Evolutionary conservation across 805 yeast species (phyloP).

Genomic region (Kuraishia molischiana): DNA sequence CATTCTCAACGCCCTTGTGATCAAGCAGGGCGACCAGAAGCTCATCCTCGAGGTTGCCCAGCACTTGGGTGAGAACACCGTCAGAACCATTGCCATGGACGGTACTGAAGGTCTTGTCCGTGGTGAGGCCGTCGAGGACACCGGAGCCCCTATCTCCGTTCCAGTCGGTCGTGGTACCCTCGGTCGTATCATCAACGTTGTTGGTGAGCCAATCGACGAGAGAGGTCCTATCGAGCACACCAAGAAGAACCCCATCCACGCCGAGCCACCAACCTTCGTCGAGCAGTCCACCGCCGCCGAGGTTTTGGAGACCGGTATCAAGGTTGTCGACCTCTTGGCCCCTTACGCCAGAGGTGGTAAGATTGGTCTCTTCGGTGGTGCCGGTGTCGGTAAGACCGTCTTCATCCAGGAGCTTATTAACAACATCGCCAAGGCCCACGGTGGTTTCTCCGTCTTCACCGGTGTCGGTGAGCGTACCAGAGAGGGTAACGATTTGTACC

Average conservation of each 20-base stretch:
- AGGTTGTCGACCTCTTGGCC: slow-evolving; percentile 98
- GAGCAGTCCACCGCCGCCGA: slow-evolving; percentile 98
- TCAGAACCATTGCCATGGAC: slow-evolving; percentile 99
- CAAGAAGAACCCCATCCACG: slow-evolving; percentile 95
- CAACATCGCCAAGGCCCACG: slow-evolving; percentile 99
- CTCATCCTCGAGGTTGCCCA: slow-evolving; percentile 97
- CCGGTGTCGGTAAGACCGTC: slow-evolving; percentile 99
- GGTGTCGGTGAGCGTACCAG: slow-evolving; percentile 99
- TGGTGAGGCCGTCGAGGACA: slow-evolving; percentile 86
- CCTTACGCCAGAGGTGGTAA: slow-evolving; percentile 99
- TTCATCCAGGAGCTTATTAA: slow-evolving; percentile 99
- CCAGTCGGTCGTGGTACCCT: slow-evolving; percentile 99
- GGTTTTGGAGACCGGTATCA: slow-evolving; percentile 98
- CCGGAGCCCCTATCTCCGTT: slow-evolving; percentile 97
- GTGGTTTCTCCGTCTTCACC: slow-evolving; percentile 99
- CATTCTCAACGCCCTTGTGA: slow-evolving; percentile 91
- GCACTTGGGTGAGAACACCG: slow-evolving; percentile 99
- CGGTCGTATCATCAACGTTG: slow-evolving; percentile 96
- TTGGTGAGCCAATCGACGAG: slow-evolving; percentile 99
- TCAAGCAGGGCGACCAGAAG: slow-evolving; percentile 58
- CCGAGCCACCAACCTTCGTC: slow-evolving; percentile 93
- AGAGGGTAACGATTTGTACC: slow-evolving; percentile 99
- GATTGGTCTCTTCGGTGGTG: slow-evolving; percentile 99
- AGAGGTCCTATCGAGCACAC: slow-evolving; percentile 96
- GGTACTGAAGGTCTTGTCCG: slow-evolving; percentile 99